Percentiles rank a stretch among this genome's conserved stretches.
These are phyloP conservation scores for Colletotrichum kahawae DNA, from an alignment of 2,329 filamentous ascomycete genomes.

Conservation along the genomic window DNA sequence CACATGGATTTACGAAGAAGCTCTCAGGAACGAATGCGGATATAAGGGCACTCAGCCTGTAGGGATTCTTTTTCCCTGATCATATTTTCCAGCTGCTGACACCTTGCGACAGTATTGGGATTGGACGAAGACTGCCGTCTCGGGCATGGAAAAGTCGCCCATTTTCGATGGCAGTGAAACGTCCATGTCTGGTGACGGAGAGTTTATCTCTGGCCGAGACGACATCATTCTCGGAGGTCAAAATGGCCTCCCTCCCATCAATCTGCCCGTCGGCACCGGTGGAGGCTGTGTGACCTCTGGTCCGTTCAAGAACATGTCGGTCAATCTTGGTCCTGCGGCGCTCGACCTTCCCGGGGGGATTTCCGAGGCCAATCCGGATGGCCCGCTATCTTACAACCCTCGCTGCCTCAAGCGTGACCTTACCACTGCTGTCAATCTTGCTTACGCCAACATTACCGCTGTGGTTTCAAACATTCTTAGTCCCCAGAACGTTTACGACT, in stretches of 20 bases:
- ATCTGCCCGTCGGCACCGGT: conserved; percentile 52
- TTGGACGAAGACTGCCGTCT: conserved; percentile 36
- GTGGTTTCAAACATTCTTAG: conserved; percentile 42
- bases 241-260: conserved; percentile 28
- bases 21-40: conserved; percentile 33
- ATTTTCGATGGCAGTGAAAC: conserved; percentile 54
- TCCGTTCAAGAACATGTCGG: conserved; percentile 48
- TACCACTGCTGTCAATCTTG: conserved; percentile 26
- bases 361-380: conserved; percentile 24
- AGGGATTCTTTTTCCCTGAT: too few relatives aligned
- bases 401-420: conserved; percentile 47
- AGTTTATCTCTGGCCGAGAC: conserved; percentile 25
- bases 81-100: too few relatives aligned
- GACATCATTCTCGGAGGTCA: conserved; percentile 26
- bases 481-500: conserved; percentile 40
- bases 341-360: conserved; percentile 31
- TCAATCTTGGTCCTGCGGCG: conserved; percentile 44
- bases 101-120: conserved; percentile 7
- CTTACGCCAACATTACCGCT: conserved; percentile 30
- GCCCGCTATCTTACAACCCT: conserved; percentile 43
- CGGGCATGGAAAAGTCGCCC: conserved; percentile 42
- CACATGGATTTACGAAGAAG: conserved; percentile 30
- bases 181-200: conserved; percentile 51
- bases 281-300: conserved; percentile 60
- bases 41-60: conserved; percentile 41